Evolutionary conservation across 176 grass and related monocot species (phyloP), one percentile per base, ranked within the genome.

Genomic region (Poa annua): DNA sequence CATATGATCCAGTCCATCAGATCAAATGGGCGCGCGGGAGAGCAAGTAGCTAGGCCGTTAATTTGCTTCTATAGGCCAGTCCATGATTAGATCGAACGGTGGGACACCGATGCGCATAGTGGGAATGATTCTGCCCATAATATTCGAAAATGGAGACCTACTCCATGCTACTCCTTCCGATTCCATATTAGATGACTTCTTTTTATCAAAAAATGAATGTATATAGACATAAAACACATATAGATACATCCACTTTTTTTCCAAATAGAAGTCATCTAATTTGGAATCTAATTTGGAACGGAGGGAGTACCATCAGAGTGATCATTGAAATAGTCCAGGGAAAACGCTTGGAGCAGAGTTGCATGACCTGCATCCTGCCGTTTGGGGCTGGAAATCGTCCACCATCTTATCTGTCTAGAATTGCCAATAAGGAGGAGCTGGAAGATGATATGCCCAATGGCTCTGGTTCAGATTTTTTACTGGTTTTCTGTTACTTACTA

Each of bases 111-210:
- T 25, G 77, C 71, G 77, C 71, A 63, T 49, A 11, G 77, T 24
- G 71, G 68, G 52, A 68, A 77, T 34, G 83, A 81, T 89, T 71
- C 16, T 71, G 72, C 56, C 71, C 71, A 81, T 81, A 4, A 69
- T 85, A 77, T 85, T 89, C 53, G 33, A 3, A 39, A 33, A 41
- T 36, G 10, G 7, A 44, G 44, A 47, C 65, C 80, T 38, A 47
- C 19, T 14, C 1, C 29, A 29, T 29, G 3, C 76, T n/a, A 41
- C n/a, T n/a, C n/a, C n/a, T n/a, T n/a, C n/a, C n/a, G n/a, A n/a
- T n/a, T n/a, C n/a, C n/a, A n/a, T n/a, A n/a, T n/a, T n/a, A n/a
- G n/a, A n/a, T n/a, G n/a, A n/a, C n/a, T n/a, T n/a, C n/a, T n/a
- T n/a, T n/a, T n/a, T n/a, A n/a, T n/a, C n/a, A n/a, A n/a, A n/a